Percentiles rank a stretch among this genome's conserved stretches.
These are phyloP conservation scores for Eremomyces bilateralis DNA, from an alignment of 495 filamentous ascomycete species.

Conservation along the genomic window DNA sequence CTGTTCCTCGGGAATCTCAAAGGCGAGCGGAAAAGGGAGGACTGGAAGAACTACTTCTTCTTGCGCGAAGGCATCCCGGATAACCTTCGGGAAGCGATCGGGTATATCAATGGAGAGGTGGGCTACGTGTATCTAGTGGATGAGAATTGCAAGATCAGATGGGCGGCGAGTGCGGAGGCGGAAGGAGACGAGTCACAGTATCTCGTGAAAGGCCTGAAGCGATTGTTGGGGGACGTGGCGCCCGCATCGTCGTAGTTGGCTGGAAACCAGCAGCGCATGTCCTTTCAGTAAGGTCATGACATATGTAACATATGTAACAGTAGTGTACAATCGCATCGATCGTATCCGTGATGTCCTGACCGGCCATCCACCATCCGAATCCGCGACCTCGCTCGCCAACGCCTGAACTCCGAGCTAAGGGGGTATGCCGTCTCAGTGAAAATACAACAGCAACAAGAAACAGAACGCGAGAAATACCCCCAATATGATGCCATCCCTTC, in stretches of 20 bases:
- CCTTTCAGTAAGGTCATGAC: slow-evolving; percentile 6
- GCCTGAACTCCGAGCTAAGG: too few species aligned
- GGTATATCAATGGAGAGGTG: slow-evolving; percentile 67
- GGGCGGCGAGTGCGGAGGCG: slow-evolving; percentile 75
- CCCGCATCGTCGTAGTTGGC: slow-evolving; percentile 4
- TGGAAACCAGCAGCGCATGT: slow-evolving; percentile 6
- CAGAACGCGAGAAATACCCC: slow-evolving; percentile 79
- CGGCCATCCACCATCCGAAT: not conserved
- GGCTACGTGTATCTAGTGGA: slow-evolving; percentile 92
- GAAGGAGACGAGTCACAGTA: slow-evolving; percentile 45
- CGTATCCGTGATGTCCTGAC: slow-evolving; percentile 1
- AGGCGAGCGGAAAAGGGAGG: slow-evolving; percentile 28
- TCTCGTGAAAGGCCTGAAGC: slow-evolving; percentile 43
- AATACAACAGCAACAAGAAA: slow-evolving; percentile 67
- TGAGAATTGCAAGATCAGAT: slow-evolving; percentile 67
- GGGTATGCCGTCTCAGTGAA: slow-evolving; percentile 27
- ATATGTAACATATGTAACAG: not conserved
- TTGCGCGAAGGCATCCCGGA: slow-evolving; percentile 56
- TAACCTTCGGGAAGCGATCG: slow-evolving; percentile 53
- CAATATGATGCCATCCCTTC: slow-evolving; percentile 85
- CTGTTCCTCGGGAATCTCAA: slow-evolving; percentile 44
- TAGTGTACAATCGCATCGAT: not conserved
- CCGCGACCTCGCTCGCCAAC: too few species aligned
- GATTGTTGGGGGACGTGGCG: slow-evolving; percentile 29
- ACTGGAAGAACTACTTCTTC: slow-evolving; percentile 61